A percentile compares a stretch with the other conserved stretches of the same genome.
These are phyloP conservation scores for Suillus ampliporus DNA, from an alignment of 768 basidiomycete species.

Conservation along the genomic window DNA sequence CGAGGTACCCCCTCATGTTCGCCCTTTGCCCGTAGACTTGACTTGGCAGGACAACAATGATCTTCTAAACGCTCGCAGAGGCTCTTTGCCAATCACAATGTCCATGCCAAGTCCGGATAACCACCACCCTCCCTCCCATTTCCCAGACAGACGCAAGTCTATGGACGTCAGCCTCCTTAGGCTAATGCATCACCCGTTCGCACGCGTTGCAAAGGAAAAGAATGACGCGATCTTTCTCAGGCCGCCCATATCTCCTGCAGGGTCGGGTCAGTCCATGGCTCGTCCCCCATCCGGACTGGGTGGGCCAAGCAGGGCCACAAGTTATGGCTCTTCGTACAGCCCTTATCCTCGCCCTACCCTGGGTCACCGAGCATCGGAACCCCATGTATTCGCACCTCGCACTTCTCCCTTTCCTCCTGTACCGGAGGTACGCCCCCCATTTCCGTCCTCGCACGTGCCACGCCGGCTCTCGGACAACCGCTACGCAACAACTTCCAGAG, in stretches of 20 bases:
- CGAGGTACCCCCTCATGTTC: conserved; percentile 31
- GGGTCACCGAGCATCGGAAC: conserved; percentile 39
- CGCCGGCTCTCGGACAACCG: conserved; percentile 50
- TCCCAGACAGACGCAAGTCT: conserved; percentile 44
- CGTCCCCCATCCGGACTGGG: conserved; percentile 39
- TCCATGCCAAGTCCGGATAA: conserved; percentile 31
- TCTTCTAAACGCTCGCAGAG: conserved; percentile 49
- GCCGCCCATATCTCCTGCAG: conserved; percentile 39
- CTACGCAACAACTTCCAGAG: conserved; percentile 54
- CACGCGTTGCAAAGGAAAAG: conserved; percentile 38
- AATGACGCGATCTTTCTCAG: conserved; percentile 40
- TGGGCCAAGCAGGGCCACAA: conserved; percentile 47
- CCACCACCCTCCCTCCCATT: conserved; percentile 39
- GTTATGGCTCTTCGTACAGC: conserved; percentile 41
- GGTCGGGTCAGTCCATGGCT: conserved; percentile 41
- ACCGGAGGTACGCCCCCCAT: conserved; percentile 26
- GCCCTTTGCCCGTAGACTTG: conserved; percentile 27
- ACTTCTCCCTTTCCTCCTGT: conserved; percentile 39
- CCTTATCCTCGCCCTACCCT: conserved; percentile 43
- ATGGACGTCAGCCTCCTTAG: conserved; percentile 53
- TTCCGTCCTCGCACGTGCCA: conserved; percentile 18
- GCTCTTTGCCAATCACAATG: conserved; percentile 56
- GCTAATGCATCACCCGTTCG: conserved; percentile 53
- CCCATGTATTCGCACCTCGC: conserved; percentile 43
- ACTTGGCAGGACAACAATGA: conserved; percentile 33